Conservation (phyloP, 1,139 yeast species). For the Sugiyamaella japonica region DNA sequence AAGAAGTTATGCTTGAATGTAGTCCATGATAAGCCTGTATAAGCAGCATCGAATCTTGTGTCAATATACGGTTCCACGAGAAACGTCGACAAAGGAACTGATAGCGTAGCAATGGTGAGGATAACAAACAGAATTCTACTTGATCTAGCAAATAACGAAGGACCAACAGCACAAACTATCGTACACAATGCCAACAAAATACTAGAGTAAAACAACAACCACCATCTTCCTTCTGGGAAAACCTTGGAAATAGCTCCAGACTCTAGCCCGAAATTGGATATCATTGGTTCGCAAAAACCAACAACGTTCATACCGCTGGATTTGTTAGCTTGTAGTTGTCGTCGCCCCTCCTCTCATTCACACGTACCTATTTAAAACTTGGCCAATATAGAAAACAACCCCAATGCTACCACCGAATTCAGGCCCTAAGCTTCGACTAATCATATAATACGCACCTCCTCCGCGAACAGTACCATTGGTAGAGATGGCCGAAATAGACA, state of each 20-base stretch:
- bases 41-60: slow-evolving; percentile 50
- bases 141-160: slow-evolving; percentile 78
- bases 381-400: slow-evolving; percentile 73
- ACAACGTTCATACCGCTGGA: slow-evolving; percentile 65
- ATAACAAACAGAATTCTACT: slow-evolving; percentile 73
- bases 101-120: slow-evolving; percentile 68
- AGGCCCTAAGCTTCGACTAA: slow-evolving; percentile 73
- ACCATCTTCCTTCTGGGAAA: slow-evolving; percentile 59
- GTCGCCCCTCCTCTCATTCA: slow-evolving; percentile 23
- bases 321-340: slow-evolving; percentile 1
- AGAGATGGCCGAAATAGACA: slow-evolving; percentile 76
- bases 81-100: slow-evolving; percentile 77
- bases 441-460: slow-evolving; percentile 85
- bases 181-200: slow-evolving; percentile 69
- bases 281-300: slow-evolving; percentile 72
- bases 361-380: slow-evolving; percentile 59
- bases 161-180: slow-evolving; percentile 65
- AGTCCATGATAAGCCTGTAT: slow-evolving; percentile 71
- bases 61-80: slow-evolving; percentile 60
- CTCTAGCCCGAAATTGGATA: slow-evolving; percentile 59
- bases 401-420: slow-evolving; percentile 89
- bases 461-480: slow-evolving; percentile 83
- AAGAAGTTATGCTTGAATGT: slow-evolving; percentile 64
- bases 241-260: slow-evolving; percentile 57
- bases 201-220: slow-evolving; percentile 63